phyloP scores from a whole-genome alignment of 257 asterid genomes.

The Apocynum venetum region DNA sequence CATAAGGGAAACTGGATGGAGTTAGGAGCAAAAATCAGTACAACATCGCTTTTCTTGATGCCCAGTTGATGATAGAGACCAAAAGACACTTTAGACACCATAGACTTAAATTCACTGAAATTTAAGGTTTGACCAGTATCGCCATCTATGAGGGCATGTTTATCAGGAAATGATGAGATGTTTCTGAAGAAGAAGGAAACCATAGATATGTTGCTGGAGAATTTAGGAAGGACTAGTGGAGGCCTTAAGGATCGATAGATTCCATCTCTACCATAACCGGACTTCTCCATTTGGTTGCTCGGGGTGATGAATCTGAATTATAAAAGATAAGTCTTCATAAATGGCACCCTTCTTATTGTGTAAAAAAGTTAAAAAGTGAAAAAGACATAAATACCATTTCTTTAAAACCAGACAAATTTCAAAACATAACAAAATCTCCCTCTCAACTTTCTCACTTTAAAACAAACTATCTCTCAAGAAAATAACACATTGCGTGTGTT shows the following conservation, averaged over 20 bases:
- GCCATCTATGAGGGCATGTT: conserved; percentile 60
- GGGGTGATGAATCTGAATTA: not conserved
- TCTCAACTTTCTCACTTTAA: too few species aligned
- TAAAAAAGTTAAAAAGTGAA: too few species aligned
- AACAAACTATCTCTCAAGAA: too few species aligned
- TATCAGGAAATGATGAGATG: conserved; percentile 50
- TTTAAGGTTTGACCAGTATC: conserved; percentile 44
- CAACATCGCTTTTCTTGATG: conserved; percentile 63
- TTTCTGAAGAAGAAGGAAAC: conserved; percentile 75
- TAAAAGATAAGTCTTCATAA: too few species aligned
- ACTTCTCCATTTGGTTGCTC: conserved; percentile 55
- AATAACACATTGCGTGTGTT: too few species aligned
- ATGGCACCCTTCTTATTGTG: too few species aligned
- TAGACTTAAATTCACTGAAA: conserved; percentile 53
- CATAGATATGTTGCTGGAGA: conserved; percentile 50
- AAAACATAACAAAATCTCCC: too few species aligned
- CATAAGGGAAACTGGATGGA: conserved; percentile 57
- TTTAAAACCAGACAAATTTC: too few species aligned
- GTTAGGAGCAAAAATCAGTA: conserved; percentile 72
- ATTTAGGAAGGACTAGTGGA: conserved; percentile 43
- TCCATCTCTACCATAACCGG: conserved; percentile 92
- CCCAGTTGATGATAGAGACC: conserved; percentile 58
- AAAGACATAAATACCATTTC: too few species aligned
- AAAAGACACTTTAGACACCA: conserved; percentile 47
- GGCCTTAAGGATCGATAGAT: conserved; percentile 72